These are phyloP conservation scores for Phytophthora aleatoria DNA, from an alignment of 352 stramenopile species.

Conservation along the genomic window DNA sequence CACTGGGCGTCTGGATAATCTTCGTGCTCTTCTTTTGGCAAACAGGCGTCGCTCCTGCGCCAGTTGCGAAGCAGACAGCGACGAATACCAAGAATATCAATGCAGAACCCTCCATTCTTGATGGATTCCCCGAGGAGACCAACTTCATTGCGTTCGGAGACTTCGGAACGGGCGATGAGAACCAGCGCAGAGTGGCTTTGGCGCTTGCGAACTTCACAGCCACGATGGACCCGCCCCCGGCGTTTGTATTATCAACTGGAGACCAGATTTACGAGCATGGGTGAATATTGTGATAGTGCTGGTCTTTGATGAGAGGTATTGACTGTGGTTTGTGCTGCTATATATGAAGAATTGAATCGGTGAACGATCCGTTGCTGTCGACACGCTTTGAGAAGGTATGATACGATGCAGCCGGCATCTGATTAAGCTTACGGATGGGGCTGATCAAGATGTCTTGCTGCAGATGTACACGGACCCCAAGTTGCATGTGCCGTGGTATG, in stretches of 20 bases:
- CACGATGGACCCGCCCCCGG: slow-evolving; percentile 57
- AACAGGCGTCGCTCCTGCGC: slow-evolving; percentile 6
- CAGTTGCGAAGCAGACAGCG: slow-evolving; percentile 19
- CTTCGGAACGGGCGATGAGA: slow-evolving; percentile 73
- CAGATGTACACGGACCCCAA: slow-evolving; percentile 78
- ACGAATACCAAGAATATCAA: slow-evolving; percentile 21
- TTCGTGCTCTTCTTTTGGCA: slow-evolving; percentile 66
- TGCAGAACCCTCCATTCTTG: slow-evolving; percentile 33
- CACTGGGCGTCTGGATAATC: slow-evolving; percentile 63
- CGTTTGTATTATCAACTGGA: slow-evolving; percentile 84
- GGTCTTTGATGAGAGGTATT: neutral
- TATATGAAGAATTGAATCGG: slow-evolving; percentile 54
- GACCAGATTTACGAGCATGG: slow-evolving; percentile 89
- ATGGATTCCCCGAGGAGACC: slow-evolving; percentile 59
- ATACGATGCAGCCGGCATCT: neutral
- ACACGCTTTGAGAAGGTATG: slow-evolving; percentile 79
- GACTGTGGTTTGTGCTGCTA: neutral
- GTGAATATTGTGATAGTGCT: slow-evolving; percentile 31
- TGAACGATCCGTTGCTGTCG: slow-evolving; percentile 60
- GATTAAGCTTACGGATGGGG: neutral
- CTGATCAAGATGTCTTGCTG: slow-evolving; percentile 4
- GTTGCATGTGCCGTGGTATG: slow-evolving; percentile 83
- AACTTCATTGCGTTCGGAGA: slow-evolving; percentile 86
- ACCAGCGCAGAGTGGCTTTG: slow-evolving; percentile 64
- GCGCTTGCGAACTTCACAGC: slow-evolving; percentile 63